Conservation (phyloP, 75 land plant genomes). For the Pinus albicaulis region DNA sequence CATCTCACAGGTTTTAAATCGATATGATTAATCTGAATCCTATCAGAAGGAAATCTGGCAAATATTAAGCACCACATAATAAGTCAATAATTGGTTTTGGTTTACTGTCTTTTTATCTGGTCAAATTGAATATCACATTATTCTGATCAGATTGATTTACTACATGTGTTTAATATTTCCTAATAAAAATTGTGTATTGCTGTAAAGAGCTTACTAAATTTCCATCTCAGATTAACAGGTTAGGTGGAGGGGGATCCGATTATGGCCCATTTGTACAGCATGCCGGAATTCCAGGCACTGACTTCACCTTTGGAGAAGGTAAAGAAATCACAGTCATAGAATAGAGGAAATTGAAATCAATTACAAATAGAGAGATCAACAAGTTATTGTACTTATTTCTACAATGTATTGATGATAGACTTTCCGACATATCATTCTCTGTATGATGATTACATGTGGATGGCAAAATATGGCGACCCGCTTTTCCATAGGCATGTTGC, state of each 20-base stretch:
- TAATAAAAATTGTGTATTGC: no score
- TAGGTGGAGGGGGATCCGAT: constrained; percentile 85
- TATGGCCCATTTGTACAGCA: constrained; percentile 84
- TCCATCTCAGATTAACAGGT: constrained; percentile 50
- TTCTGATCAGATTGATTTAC: no score
- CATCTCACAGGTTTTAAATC: no score
- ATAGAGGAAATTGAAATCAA: neutral
- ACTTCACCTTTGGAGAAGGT: constrained; percentile 63
- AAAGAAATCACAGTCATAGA: neutral
- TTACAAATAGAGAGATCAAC: neutral
- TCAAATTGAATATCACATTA: no score
- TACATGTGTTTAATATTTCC: no score
- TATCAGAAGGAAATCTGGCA: no score
- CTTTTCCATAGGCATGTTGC: constrained; percentile 74
- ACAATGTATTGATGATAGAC: constrained; percentile 19
- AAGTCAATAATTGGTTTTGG: no score
- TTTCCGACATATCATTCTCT: constrained; percentile 85
- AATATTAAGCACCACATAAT: no score
- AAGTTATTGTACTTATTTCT: neutral
- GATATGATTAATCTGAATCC: no score
- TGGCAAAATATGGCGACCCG: constrained; percentile 79
- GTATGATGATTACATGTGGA: constrained; percentile 82
- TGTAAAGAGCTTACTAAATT: neutral
- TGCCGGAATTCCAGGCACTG: constrained; percentile 62
- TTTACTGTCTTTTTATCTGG: no score